Evolutionary conservation across 352 stramenopile species (phyloP).

Genomic region (Hyaloperonospora brassicae): DNA sequence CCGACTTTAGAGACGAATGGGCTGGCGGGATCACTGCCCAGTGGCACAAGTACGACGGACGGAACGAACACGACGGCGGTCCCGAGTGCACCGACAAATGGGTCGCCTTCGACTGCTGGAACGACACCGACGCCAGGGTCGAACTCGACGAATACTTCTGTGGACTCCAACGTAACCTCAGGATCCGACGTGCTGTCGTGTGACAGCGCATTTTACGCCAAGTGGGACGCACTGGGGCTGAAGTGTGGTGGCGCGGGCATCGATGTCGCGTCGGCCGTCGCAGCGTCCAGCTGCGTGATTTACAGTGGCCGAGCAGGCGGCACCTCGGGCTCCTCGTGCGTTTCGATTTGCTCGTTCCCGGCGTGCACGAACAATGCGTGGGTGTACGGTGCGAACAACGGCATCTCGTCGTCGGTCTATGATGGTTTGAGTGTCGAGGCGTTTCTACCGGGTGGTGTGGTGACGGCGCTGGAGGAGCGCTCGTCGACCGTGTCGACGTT

Average conservation of each 20-base stretch:
- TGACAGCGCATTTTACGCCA: constrained; percentile 71
- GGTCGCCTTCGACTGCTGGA: not conserved
- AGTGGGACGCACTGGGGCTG: constrained; percentile 61
- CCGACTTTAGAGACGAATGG: constrained; percentile 13
- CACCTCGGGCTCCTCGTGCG: constrained; percentile 46
- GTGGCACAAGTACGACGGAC: constrained; percentile 11
- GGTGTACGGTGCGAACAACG: constrained; percentile 55
- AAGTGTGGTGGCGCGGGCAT: constrained; percentile 43
- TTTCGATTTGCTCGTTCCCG: constrained; percentile 77
- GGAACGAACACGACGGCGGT: constrained; percentile 5
- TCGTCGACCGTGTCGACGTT: constrained; percentile 39
- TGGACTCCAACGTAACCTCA: constrained; percentile 11
- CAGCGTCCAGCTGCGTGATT: constrained; percentile 54
- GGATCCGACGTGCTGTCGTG: constrained; percentile 45
- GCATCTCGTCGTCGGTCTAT: constrained; percentile 64
- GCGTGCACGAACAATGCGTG: constrained; percentile 48
- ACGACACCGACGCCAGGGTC: constrained; percentile 19
- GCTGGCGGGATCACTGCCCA: constrained; percentile 5
- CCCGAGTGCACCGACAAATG: not conserved
- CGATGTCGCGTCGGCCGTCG: constrained; percentile 44
- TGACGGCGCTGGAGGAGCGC: constrained; percentile 29
- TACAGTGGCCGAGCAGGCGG: constrained; percentile 58
- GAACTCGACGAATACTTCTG: constrained; percentile 8
- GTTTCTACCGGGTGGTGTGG: constrained; percentile 47
- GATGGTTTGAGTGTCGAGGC: constrained; percentile 35